A percentile compares a stretch with the other conserved stretches of the same genome.
phyloP scores from a whole-genome alignment of 2,329 filamentous ascomycete species.

The Pseudogymnoascus sp. region DNA sequence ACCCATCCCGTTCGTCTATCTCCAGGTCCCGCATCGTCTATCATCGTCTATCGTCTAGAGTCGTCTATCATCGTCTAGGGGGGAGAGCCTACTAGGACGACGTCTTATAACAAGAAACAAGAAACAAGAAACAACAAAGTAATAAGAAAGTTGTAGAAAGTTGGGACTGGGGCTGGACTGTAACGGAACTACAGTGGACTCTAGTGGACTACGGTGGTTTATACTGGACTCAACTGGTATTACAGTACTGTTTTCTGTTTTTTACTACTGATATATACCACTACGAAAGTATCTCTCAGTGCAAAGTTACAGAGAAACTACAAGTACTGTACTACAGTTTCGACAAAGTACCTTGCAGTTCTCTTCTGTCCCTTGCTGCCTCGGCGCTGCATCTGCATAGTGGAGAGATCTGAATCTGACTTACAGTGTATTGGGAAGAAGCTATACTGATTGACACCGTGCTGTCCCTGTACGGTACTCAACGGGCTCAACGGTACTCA shows the following conservation, averaged over 20 bases:
- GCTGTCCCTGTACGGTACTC: neutral
- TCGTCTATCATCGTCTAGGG: neutral
- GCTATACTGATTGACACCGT: neutral
- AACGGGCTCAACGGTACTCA: neutral
- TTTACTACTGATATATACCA: neutral
- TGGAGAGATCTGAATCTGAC: neutral
- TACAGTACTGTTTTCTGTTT: neutral
- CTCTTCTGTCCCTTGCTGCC: neutral
- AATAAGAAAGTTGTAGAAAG: neutral
- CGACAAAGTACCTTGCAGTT: neutral
- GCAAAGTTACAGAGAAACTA: neutral
- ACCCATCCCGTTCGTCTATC: neutral
- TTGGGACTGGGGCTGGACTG: neutral
- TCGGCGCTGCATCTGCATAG: neutral
- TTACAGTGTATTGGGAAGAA: neutral
- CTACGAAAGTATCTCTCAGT: neutral
- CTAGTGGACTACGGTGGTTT: neutral
- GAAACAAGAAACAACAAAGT: neutral
- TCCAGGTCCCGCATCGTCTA: neutral
- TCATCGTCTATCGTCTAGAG: neutral
- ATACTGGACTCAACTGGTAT: neutral
- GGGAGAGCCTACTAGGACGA: neutral
- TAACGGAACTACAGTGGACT: neutral
- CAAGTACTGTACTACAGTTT: neutral
- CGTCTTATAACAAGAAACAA: neutral